Evolutionary conservation across 805 yeast species (phyloP).

Genomic region (Ogataea pilisensis): DNA sequence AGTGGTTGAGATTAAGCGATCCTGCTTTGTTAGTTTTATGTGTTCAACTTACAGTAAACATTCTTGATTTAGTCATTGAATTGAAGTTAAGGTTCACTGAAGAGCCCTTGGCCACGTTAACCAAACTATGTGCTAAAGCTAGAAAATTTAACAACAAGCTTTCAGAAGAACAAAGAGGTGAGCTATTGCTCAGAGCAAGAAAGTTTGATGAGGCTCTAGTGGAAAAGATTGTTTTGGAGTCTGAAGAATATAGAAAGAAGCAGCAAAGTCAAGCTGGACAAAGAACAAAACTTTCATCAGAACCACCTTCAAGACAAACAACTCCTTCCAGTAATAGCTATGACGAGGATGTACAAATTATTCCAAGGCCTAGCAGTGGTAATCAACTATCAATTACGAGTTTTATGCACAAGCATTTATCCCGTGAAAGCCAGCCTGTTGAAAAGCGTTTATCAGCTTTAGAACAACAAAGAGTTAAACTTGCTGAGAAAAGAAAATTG

Average conservation of each 20-base stretch:
- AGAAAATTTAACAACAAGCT: conserved; percentile 68
- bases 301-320: not conserved
- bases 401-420: conserved; percentile 4
- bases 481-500: conserved; percentile 23
- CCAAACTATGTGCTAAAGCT: conserved; percentile 61
- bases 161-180: conserved; percentile 59
- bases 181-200: conserved; percentile 58
- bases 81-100: conserved; percentile 50
- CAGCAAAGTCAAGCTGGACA: not conserved
- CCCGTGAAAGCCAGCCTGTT: conserved; percentile 8
- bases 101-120: conserved; percentile 47
- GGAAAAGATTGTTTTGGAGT: conserved; percentile 43
- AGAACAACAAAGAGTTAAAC: conserved; percentile 24
- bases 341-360: conserved; percentile 5
- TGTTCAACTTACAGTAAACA: conserved; percentile 61
- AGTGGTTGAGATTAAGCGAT: conserved; percentile 83
- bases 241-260: conserved; percentile 31
- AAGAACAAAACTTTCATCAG: not conserved
- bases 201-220: conserved; percentile 51
- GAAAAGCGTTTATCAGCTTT: conserved; percentile 23
- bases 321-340: conserved; percentile 1
- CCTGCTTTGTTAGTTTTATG: conserved; percentile 67
- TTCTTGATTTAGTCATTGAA: conserved; percentile 61
- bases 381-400: conserved; percentile 14
- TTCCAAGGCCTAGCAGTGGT: not conserved